Percentiles rank a stretch among this genome's conserved stretches.
These are phyloP conservation scores for Ramularia endophylla DNA, from an alignment of 2,329 filamentous ascomycete genomes.

Conservation along the genomic window DNA sequence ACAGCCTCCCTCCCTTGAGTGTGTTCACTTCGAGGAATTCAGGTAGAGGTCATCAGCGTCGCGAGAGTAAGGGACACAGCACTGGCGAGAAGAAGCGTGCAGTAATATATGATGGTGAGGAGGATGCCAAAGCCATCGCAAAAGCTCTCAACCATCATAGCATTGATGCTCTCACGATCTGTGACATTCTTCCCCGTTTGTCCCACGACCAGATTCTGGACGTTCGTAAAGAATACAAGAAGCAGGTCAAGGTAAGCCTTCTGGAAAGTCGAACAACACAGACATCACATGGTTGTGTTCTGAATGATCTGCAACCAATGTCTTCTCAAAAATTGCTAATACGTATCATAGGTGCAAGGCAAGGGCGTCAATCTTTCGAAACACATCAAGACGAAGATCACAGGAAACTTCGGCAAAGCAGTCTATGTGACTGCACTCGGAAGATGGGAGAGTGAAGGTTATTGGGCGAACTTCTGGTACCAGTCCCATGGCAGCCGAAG, in stretches of 20 bases:
- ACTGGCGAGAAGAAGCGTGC: conserved; percentile 54
- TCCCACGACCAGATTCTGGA: conserved; percentile 84
- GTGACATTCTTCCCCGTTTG: conserved; percentile 77
- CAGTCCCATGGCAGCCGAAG: conserved; percentile 77
- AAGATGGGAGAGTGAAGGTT: conserved; percentile 85
- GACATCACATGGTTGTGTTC: too few relatives aligned
- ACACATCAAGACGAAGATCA: conserved; percentile 76
- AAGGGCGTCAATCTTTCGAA: conserved; percentile 81
- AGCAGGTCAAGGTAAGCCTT: conserved; percentile 59
- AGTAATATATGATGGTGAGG: conserved; percentile 74
- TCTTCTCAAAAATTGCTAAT: too few relatives aligned
- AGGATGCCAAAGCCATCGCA: conserved; percentile 71
- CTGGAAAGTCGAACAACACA: too few relatives aligned
- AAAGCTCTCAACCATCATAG: conserved; percentile 62
- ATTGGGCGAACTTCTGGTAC: conserved; percentile 99
- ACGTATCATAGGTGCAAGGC: conserved; percentile 61
- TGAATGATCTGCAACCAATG: too few relatives aligned
- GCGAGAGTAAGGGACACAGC: conserved; percentile 10
- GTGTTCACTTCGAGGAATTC: conserved; percentile 22
- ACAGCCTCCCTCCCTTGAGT: conserved; percentile 39
- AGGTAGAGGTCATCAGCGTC: conserved; percentile 10
- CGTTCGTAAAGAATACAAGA: conserved; percentile 85
- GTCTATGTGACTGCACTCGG: conserved; percentile 87
- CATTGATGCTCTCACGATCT: conserved; percentile 64
- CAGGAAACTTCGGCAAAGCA: conserved; percentile 77